Percentiles rank a stretch among this genome's conserved stretches.
phyloP scores from a whole-genome alignment of 208 protist species.

The Crithidia sp. region DNA sequence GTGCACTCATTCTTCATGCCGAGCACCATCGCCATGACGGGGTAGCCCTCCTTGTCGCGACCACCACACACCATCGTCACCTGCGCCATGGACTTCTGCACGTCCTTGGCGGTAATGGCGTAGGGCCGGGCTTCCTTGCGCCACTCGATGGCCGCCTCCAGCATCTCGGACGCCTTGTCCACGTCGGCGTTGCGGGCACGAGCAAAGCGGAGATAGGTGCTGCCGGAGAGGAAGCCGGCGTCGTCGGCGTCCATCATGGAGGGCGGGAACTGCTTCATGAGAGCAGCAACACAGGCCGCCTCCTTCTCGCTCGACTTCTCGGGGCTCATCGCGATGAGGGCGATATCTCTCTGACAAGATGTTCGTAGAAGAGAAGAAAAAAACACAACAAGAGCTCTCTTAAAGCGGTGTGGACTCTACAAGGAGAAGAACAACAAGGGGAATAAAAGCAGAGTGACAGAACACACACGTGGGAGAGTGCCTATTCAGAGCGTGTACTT shows the following conservation, averaged over 20 bases:
- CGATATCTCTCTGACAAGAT: neutral
- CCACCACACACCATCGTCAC: conserved; percentile 53
- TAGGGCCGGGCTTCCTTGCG: conserved; percentile 57
- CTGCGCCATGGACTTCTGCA: conserved; percentile 46
- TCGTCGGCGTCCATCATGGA: conserved; percentile 32
- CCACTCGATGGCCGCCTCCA: conserved; percentile 58
- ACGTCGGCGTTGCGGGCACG: conserved; percentile 50
- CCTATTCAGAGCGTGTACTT: too few relatives aligned
- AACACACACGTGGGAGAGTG: neutral
- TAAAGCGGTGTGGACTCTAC: too few relatives aligned
- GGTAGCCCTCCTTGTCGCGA: conserved; percentile 39
- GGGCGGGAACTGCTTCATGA: conserved; percentile 43
- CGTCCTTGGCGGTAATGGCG: conserved; percentile 40
- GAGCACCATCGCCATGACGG: conserved; percentile 66
- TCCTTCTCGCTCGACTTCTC: conserved; percentile 40
- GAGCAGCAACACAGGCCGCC: conserved; percentile 40
- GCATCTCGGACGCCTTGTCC: conserved; percentile 48
- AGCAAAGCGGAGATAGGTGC: conserved; percentile 73
- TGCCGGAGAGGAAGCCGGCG: conserved; percentile 52
- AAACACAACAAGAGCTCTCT: too few relatives aligned
- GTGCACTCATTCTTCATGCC: conserved; percentile 54
- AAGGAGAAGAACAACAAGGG: too few relatives aligned
- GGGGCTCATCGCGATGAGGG: conserved; percentile 16
- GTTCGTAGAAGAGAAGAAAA: conserved; percentile 3
- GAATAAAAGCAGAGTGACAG: neutral